Base-by-base conservation (phyloP, 2,329 filamentous ascomycete species). In the Cordyceps cicadae region DNA sequence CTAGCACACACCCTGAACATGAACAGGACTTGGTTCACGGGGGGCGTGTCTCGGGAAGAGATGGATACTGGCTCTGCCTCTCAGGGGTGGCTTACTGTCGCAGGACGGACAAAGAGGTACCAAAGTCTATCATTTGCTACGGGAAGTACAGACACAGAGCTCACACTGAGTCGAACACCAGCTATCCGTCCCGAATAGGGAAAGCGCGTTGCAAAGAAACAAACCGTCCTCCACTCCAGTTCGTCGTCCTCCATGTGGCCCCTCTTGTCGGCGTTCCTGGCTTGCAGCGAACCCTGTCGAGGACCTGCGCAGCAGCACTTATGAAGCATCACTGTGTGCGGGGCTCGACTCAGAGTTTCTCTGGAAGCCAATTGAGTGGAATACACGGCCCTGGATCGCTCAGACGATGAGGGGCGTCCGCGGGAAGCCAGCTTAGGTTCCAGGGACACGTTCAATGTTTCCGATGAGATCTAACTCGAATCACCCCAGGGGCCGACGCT, bases 121-220 rank as follows among this genome's bases (percentile, higher is more conserved):
- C 54, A 52, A 52, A 21, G 56, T 24, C 26, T 59, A 39, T 52
- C 32, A 46, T 59, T 32, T 51, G 34, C 56, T 59, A 59, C 29
- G 7, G 17, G 26, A 59, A 26, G 49, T 53, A 54, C 49, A 59
- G 49, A 59, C 46, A 59, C 57, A 54, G 51, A 21, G 37, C 19
- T 54, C 57, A 15, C 4, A 48, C 37, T 19, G 49, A 59, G 39
- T 54, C 57, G 19, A 46, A 32, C 57, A 53, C 26, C 39, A 46
- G 19, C 39, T 26, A 59, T 46, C 15, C 48, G 12, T 24, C 57
- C 57, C 49, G 29, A 59, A 59, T 59, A 59, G 57, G 57, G 53
- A 59, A 59, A 53, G 57, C 57, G 57, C 57, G 48, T 50, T 48
- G 21, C 57, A 53, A 59, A 34, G 48, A 52, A 52, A 52, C 21